A percentile compares a stretch with the other conserved stretches of the same genome.
phyloP scores from a whole-genome alignment of 306 rosid species.

The Begonia loranthoides region DNA sequence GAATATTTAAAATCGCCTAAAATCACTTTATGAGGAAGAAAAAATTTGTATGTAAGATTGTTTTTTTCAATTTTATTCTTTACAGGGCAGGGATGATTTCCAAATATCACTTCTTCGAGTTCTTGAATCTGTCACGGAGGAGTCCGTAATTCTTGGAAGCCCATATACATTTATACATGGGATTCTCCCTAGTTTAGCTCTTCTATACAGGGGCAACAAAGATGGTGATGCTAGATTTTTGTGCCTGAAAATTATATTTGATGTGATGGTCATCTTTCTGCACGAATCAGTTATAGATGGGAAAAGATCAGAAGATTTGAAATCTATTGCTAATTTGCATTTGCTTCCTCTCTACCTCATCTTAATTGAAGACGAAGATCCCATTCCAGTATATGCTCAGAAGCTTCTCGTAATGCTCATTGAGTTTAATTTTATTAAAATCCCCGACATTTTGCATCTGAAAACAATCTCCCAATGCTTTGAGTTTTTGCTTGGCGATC shows the following conservation, averaged over 20 bases:
- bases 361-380: conserved; percentile 88
- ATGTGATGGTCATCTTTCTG: conserved; percentile 64
- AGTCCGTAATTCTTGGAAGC: conserved; percentile 50
- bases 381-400: conserved; percentile 86
- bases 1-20: no score
- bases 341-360: conserved; percentile 93
- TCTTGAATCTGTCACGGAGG: conserved; percentile 81
- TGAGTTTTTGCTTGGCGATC: conserved; percentile 93
- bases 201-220: conserved; percentile 84
- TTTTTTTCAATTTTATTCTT: conserved; percentile 10
- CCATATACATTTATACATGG: conserved; percentile 58
- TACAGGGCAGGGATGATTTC: conserved; percentile 97
- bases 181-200: conserved; percentile 85
- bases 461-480: conserved; percentile 93
- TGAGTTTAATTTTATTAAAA: conserved; percentile 54
- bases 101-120: conserved; percentile 88
- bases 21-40: background rate
- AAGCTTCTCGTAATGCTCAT: conserved; percentile 98
- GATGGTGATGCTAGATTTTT: conserved; percentile 96
- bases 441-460: conserved; percentile 71
- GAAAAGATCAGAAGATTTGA: conserved; percentile 57
- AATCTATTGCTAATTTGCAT: conserved; percentile 43
- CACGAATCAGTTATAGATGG: conserved; percentile 62
- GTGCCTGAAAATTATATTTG: conserved; percentile 80
- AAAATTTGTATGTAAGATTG: background rate